Evolutionary conservation across 2,329 filamentous ascomycete genomes (phyloP).

Genomic region (Penicillium psychrosexuale): DNA sequence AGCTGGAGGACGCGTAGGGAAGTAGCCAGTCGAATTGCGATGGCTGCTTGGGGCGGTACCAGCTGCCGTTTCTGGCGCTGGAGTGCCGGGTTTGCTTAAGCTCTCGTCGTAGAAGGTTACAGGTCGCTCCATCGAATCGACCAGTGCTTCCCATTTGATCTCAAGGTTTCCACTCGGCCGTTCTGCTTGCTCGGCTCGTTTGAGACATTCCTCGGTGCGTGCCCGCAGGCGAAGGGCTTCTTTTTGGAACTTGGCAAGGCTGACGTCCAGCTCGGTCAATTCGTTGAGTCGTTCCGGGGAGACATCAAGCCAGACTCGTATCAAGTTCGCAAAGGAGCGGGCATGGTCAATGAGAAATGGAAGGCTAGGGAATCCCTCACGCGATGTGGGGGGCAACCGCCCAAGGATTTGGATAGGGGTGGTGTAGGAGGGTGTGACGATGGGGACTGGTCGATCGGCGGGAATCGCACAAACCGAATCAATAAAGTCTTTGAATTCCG

Average conservation of each 20-base stretch:
- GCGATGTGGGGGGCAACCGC: constrained; percentile 72
- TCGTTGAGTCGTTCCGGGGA: constrained; percentile 41
- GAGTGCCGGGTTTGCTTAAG: constrained; percentile 39
- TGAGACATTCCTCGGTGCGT: constrained; percentile 47
- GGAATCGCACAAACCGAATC: constrained; percentile 83
- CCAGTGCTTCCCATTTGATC: constrained; percentile 50
- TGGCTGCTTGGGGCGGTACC: constrained; percentile 32
- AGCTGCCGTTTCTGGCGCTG: constrained; percentile 33
- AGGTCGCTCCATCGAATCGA: constrained; percentile 47
- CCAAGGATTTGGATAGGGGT: constrained; percentile 88
- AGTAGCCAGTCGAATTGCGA: constrained; percentile 44
- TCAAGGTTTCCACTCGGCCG: constrained; percentile 47
- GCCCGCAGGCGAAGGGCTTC: constrained; percentile 43
- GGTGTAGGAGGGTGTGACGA: constrained; percentile 79
- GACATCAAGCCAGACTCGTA: constrained; percentile 56
- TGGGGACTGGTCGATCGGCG: constrained; percentile 61
- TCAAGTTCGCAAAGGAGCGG: constrained; percentile 76
- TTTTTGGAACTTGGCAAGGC: constrained; percentile 43
- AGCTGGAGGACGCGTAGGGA: constrained; percentile 37
- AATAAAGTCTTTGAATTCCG: constrained; percentile 81
- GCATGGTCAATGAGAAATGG: constrained; percentile 91
- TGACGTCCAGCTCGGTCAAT: constrained; percentile 38
- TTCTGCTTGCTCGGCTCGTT: constrained; percentile 48
- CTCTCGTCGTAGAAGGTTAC: constrained; percentile 43
- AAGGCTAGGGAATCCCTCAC: constrained; percentile 88